A percentile compares a stretch with the other conserved stretches of the same genome.
phyloP scores from a whole-genome alignment of 2,329 filamentous ascomycete genomes.

The Orbilia javanica region DNA sequence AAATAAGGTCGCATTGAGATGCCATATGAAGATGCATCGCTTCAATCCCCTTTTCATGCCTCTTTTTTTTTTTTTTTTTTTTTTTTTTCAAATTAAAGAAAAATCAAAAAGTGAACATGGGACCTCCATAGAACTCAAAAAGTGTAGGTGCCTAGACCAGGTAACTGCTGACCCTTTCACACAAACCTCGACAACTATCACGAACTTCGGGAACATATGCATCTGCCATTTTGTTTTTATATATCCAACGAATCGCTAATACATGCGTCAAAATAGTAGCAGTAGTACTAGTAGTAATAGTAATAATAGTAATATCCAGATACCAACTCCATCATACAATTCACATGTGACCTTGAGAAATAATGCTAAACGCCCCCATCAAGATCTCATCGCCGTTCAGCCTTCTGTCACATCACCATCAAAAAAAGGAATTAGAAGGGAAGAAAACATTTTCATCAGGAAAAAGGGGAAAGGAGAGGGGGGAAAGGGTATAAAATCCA shows the following conservation, averaged over 20 bases:
- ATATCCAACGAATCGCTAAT: constrained; percentile 44
- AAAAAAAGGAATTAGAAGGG: neutral
- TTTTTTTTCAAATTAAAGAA: neutral
- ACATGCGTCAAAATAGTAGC: constrained; percentile 31
- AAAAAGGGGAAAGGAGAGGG: constrained; percentile 11
- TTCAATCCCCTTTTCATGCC: neutral
- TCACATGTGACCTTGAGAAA: constrained; percentile 26
- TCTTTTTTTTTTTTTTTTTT: too few relatives aligned
- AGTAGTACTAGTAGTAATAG: neutral
- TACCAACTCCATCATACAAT: constrained; percentile 48
- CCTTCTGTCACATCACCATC: neutral
- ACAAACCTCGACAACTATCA: neutral
- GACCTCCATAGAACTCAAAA: neutral
- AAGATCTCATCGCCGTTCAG: neutral
- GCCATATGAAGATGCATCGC: neutral
- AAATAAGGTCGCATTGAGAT: constrained; percentile 6
- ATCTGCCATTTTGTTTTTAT: neutral
- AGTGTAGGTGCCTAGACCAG: neutral
- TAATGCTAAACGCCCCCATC: neutral
- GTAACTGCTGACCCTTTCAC: neutral
- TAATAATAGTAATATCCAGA: constrained; percentile 20
- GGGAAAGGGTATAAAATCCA: constrained; percentile 21
- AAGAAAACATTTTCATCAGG: constrained; percentile 6
- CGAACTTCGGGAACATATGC: neutral
- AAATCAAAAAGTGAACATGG: neutral